Conservation (phyloP, 2,329 filamentous ascomycete genomes). For the Ophiostoma sp. region DNA sequence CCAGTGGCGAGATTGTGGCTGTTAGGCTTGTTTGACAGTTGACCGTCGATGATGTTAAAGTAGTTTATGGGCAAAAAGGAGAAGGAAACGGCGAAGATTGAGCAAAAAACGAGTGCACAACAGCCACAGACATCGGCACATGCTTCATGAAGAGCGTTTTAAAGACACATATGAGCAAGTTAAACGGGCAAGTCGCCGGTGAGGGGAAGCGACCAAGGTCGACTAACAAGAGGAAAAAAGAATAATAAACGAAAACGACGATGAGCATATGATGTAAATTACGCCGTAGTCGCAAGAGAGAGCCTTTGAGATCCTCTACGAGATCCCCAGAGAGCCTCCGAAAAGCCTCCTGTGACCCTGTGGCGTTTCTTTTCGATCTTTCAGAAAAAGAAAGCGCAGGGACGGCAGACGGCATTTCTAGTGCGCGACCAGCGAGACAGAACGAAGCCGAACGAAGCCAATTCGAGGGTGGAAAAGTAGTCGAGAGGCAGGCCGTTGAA, state of each 20-base stretch:
- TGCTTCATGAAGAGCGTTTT: background rate
- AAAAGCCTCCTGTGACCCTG: background rate
- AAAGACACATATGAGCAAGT: background rate
- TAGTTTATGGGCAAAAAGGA: background rate
- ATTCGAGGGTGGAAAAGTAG: background rate
- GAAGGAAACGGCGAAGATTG: background rate
- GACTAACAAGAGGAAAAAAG: background rate
- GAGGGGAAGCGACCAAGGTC: background rate
- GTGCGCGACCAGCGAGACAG: background rate
- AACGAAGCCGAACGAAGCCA: background rate
- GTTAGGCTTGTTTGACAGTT: background rate
- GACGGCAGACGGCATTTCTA: background rate
- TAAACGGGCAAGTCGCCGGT: background rate
- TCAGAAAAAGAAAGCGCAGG: background rate
- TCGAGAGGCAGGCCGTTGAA: background rate
- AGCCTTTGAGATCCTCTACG: background rate
- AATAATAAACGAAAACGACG: background rate
- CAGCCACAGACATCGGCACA: background rate
- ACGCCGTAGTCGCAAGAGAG: background rate
- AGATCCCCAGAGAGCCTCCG: background rate
- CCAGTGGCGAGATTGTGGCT: background rate
- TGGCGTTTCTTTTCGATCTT: background rate
- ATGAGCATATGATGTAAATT: background rate
- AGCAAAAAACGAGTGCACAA: background rate
- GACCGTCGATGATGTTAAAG: background rate